phyloP scores from a whole-genome alignment of 2,329 filamentous ascomycete species.

The Aureobasidium lini region DNA sequence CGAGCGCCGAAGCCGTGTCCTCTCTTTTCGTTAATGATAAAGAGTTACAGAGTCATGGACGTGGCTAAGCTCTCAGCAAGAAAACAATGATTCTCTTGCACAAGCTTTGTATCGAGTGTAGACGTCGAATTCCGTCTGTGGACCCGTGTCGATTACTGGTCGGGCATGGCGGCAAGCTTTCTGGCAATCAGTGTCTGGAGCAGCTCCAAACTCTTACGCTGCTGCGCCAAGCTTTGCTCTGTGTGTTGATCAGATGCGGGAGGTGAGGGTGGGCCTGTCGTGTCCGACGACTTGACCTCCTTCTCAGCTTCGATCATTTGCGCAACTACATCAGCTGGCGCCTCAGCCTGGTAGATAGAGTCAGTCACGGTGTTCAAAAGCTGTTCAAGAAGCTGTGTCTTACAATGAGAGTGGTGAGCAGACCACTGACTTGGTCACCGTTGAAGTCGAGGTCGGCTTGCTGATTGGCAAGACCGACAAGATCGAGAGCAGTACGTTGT shows the following conservation, averaged over 20 bases:
- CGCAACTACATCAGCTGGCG: slow-evolving; percentile 34
- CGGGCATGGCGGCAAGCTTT: slow-evolving; percentile 21
- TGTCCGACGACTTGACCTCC: slow-evolving; percentile 11
- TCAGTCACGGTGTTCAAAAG: slow-evolving; percentile 23
- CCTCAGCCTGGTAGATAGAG: slow-evolving; percentile 31
- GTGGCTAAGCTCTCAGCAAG: neutral
- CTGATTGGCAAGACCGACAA: slow-evolving; percentile 50
- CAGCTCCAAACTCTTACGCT: slow-evolving; percentile 26
- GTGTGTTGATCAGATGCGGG: slow-evolving; percentile 22
- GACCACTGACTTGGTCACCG: slow-evolving; percentile 37
- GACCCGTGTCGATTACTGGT: neutral
- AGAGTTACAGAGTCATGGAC: too few relatives aligned
- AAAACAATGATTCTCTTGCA: neutral
- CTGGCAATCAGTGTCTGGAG: slow-evolving; percentile 31
- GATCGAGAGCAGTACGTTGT: slow-evolving; percentile 58
- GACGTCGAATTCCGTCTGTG: neutral
- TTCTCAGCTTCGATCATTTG: slow-evolving; percentile 29
- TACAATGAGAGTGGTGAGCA: slow-evolving; percentile 58
- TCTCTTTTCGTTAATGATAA: too few relatives aligned
- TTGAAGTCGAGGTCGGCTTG: slow-evolving; percentile 43
- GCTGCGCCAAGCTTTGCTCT: slow-evolving; percentile 26
- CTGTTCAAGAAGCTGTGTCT: slow-evolving; percentile 29
- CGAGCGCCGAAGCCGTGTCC: too few relatives aligned
- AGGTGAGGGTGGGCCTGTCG: slow-evolving; percentile 15
- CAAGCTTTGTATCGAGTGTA: neutral